A percentile compares a stretch with the other conserved stretches of the same genome.
phyloP scores from a whole-genome alignment of 805 yeast genomes.

The Wickerhamomyces mucosus region DNA sequence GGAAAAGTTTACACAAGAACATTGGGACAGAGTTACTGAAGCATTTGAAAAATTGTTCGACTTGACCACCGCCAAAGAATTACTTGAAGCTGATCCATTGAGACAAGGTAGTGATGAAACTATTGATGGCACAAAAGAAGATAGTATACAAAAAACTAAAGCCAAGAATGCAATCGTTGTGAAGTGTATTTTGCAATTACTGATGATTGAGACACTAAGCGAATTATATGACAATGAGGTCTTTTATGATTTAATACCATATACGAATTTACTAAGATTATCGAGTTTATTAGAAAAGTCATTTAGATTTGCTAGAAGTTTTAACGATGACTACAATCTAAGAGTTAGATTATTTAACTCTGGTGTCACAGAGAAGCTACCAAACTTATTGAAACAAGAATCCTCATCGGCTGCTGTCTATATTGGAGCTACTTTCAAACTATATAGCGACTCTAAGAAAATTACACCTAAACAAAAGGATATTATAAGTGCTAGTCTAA shows the following conservation, averaged over 20 bases:
- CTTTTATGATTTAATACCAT: constrained; percentile 65
- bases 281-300: constrained; percentile 55
- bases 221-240: constrained; percentile 67
- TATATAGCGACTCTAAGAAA: constrained; percentile 60
- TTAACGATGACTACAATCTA: constrained; percentile 82
- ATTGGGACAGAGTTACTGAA: constrained; percentile 66
- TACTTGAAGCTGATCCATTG: constrained; percentile 47
- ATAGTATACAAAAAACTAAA: constrained; percentile 34
- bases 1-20: constrained; percentile 45
- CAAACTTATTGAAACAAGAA: constrained; percentile 88
- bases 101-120: constrained; percentile 16
- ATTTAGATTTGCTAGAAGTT: constrained; percentile 74
- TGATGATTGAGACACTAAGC: constrained; percentile 78
- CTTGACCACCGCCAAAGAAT: constrained; percentile 77
- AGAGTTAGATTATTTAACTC: constrained; percentile 86
- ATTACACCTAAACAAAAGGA: constrained; percentile 36
- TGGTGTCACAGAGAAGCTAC: constrained; percentile 85
- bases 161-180: constrained; percentile 74
- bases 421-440: constrained; percentile 67
- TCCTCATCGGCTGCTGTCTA: constrained; percentile 83
- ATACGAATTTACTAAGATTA: constrained; percentile 47
- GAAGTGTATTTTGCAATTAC: constrained; percentile 82
- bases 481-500: constrained; percentile 40
- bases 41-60: constrained; percentile 66
- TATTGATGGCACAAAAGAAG: constrained; percentile 17